phyloP scores from a whole-genome alignment of 352 stramenopile genomes.

The Phytophthora tentaculata region DNA sequence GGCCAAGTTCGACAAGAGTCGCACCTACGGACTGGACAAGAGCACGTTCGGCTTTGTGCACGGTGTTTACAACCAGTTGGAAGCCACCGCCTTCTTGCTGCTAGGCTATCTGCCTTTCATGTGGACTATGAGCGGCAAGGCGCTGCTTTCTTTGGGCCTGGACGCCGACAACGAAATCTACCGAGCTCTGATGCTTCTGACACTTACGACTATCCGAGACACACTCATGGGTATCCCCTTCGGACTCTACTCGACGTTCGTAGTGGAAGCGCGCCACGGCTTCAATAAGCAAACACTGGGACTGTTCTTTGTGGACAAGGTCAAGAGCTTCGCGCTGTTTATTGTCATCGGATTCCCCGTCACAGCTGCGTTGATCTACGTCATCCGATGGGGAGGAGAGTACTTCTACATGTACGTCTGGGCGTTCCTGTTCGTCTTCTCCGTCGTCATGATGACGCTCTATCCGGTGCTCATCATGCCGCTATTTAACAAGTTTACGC shows the following conservation, averaged over 20 bases:
- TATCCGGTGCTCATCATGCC: constrained; percentile 97
- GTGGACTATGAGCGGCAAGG: constrained; percentile 87
- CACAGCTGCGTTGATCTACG: constrained; percentile 63
- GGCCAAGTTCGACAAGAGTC: constrained; percentile 93
- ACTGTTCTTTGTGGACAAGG: constrained; percentile 96
- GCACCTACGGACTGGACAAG: constrained; percentile 96
- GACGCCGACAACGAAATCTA: constrained; percentile 85
- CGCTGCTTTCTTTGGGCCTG: constrained; percentile 63
- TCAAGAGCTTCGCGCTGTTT: constrained; percentile 93
- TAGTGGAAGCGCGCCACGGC: constrained; percentile 96
- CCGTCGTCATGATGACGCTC: constrained; percentile 96
- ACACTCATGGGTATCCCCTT: constrained; percentile 73
- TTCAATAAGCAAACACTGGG: constrained; percentile 98
- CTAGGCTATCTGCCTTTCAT: constrained; percentile 94
- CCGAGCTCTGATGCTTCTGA: constrained; percentile 75
- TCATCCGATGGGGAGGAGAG: constrained; percentile 77
- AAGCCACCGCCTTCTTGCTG: constrained; percentile 89
- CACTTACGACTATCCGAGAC: constrained; percentile 68
- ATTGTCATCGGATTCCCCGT: constrained; percentile 79
- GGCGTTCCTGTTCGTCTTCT: constrained; percentile 94
- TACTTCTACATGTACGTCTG: constrained; percentile 94
- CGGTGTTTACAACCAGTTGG: constrained; percentile 83
- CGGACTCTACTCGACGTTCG: constrained; percentile 95
- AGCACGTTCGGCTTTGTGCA: constrained; percentile 95
- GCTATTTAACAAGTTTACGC: constrained; percentile 97